A percentile compares a stretch with the other conserved stretches of the same genome.
These are phyloP conservation scores for Magnaporthiopsis poae DNA, from an alignment of 2,329 filamentous ascomycete species.

Conservation along the genomic window DNA sequence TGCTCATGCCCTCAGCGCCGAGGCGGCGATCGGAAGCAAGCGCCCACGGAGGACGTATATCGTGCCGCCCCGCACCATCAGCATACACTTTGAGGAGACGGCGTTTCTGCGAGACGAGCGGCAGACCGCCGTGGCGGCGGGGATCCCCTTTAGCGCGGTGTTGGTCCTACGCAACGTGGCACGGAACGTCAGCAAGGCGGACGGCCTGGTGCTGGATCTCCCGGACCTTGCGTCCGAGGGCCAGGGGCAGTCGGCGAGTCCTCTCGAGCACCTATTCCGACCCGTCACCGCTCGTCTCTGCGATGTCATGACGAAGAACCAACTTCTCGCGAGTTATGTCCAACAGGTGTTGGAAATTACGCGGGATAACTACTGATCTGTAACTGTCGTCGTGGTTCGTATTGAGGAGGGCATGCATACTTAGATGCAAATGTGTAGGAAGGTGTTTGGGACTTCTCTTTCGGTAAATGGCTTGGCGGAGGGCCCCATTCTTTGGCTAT, in stretches of 20 bases:
- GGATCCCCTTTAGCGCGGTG: slow-evolving; percentile 68
- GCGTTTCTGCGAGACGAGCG: slow-evolving; percentile 45
- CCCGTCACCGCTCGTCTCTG: slow-evolving; percentile 55
- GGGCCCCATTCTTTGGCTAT: no score
- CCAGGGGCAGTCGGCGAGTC: slow-evolving; percentile 41
- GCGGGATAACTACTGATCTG: slow-evolving; percentile 11
- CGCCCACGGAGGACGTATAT: slow-evolving; percentile 36
- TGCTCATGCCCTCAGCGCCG: slow-evolving; percentile 6
- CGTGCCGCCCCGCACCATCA: slow-evolving; percentile 45
- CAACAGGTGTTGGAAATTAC: slow-evolving; percentile 24
- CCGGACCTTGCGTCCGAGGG: slow-evolving; percentile 14
- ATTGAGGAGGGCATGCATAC: not conserved
- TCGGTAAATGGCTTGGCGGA: not conserved
- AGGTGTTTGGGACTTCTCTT: not conserved
- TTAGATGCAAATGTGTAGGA: not conserved
- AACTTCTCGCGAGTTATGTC: slow-evolving; percentile 36
- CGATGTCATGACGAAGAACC: slow-evolving; percentile 62
- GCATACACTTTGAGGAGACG: slow-evolving; percentile 47
- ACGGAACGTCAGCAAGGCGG: slow-evolving; percentile 36
- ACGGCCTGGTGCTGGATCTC: slow-evolving; percentile 6
- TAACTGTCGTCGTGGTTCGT: not conserved
- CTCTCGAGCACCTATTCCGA: slow-evolving; percentile 60
- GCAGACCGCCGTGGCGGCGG: slow-evolving; percentile 55
- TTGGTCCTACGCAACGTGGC: slow-evolving; percentile 73
- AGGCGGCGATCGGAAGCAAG: slow-evolving; percentile 12